Evolutionary conservation across 1,284 basidiomycete genomes (phyloP), one percentile per base, ranked within the genome.

Genomic region (Lentinus polychrous): DNA sequence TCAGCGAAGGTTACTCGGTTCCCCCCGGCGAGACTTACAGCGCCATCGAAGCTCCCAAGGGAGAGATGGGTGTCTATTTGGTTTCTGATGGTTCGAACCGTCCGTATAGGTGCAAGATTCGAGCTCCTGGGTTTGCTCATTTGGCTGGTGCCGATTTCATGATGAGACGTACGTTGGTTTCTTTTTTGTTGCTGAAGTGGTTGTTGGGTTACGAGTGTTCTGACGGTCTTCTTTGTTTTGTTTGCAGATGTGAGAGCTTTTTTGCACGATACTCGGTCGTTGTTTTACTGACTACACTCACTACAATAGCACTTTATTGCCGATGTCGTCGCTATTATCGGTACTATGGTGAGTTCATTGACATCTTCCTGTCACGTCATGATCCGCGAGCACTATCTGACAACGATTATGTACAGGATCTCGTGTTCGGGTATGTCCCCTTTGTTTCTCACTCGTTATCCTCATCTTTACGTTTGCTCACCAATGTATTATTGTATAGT

Each of bases 21-120:
- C 95, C 95, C 14, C 90, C 94, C 15, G 86, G 95, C 31, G 95
- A 99, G 75, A 99, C 95, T 0, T 99, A 99, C 74, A 84, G 83
- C 48, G 93, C 95, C 3, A 98, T 99, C 59, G 95, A 99, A 71
- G 95, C 95, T 15, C 95, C 94, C 49, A 99, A 99, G 74, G 94
- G 94, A 53, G 94, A 98, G 73, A 98, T 98, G 94, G 93, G 78
- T 56, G 94, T 97, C 48, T 96, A 93, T 71, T 83, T 96, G 47
- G 91, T 96, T 52, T 94, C 91, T 77, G 93, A 95, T 66, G 92
- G 93, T 49, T 79, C 88, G 12, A 94, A 95, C 70, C 79, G 93
- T 34, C 93, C 93, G 15, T 97, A 97, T 70, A 76, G 89, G 61
- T 96, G 94, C 74, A 91, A 89, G 71, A 96, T 96, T 57, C 90